Evolutionary conservation across 345 rosid genomes (phyloP).

Genomic region (Linum tenue): DNA sequence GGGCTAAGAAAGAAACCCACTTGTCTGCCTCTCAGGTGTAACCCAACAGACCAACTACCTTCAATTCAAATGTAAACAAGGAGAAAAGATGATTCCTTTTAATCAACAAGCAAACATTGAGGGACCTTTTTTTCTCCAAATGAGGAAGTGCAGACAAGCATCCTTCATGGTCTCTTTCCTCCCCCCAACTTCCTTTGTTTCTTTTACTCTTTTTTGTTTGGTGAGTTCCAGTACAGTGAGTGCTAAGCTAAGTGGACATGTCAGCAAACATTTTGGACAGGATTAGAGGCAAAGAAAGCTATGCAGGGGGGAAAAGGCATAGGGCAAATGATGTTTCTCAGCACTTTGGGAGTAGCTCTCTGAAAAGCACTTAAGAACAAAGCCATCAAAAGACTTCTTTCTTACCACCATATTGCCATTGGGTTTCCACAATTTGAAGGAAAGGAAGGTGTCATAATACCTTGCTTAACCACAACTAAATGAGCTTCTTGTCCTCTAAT

Average conservation of each 20-base stretch:
- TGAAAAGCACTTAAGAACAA: conserved; percentile 9
- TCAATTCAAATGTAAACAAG: conserved; percentile 13
- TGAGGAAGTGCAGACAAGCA: conserved; percentile 21
- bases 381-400: not conserved
- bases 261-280: conserved; percentile 30
- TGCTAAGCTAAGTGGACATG: conserved; percentile 40
- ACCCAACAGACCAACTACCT: conserved; percentile 23
- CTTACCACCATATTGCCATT: not conserved
- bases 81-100: conserved; percentile 2
- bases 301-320: conserved; percentile 15
- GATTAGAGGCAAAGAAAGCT: conserved; percentile 22
- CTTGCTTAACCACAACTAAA: not conserved
- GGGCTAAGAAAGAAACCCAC: conserved; percentile 15
- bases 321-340: conserved; percentile 24
- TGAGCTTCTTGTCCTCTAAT: not conserved
- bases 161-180: conserved; percentile 15
- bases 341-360: conserved; percentile 19
- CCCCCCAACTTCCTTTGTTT: not conserved
- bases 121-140: conserved; percentile 2
- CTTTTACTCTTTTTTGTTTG: conserved; percentile 22
- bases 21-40: conserved; percentile 30
- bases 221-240: conserved; percentile 12
- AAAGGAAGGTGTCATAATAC: not conserved
- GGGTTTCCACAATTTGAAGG: not conserved
- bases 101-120: not conserved